Base-by-base conservation (phyloP, 352 stramenopile genomes). In the Pythium angustatum region DNA sequence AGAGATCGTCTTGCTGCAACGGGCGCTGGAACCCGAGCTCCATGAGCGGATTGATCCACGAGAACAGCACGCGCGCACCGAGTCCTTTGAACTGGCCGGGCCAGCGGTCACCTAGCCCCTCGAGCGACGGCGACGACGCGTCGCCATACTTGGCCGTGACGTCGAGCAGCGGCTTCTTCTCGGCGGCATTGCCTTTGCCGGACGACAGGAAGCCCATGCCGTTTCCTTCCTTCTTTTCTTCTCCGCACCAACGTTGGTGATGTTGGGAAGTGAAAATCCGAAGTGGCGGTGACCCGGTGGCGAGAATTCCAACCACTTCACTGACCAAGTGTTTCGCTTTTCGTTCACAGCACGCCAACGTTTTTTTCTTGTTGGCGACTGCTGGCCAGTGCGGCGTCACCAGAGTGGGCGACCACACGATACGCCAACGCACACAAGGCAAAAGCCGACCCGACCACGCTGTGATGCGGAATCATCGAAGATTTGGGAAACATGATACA, bases 41-140 rank as follows among this genome's bases (percentile, higher is more conserved):
- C 82, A 97, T 92, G 49, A 97, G 61, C 55, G 86, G 86, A 38
- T 83, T 93, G 56, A 97, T 68, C 90, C 90, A 97, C 67, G 81
- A 81, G 73, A 97, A 97, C 19, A 71, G 51, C 64, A 71, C 81
- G 22, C 68, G 68, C n/a, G 77, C 79, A 24, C 75, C 41, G 50
- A 82, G 84, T 12, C 71, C 80, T 7, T 75, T 73, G 59, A 84
- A 66, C 62, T 93, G 77, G 58, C 69, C 74, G 49, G 81, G 53
- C 53, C 51, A 62, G 53, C 51, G 48, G 58, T 63, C 41, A 41
- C 60, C 60, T 4, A 67, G 51, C 2, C 60, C 50, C 22, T 31
- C n/a, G 38, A 44, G 38, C 33, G 34, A 9, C 15, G 24, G 2
- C 31, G 4, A 6, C 14, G 34, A 24, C 4, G 24, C 12, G 12